Conservation (phyloP, 1,139 yeast species). For the Suhomyces bokatorum region DNA sequence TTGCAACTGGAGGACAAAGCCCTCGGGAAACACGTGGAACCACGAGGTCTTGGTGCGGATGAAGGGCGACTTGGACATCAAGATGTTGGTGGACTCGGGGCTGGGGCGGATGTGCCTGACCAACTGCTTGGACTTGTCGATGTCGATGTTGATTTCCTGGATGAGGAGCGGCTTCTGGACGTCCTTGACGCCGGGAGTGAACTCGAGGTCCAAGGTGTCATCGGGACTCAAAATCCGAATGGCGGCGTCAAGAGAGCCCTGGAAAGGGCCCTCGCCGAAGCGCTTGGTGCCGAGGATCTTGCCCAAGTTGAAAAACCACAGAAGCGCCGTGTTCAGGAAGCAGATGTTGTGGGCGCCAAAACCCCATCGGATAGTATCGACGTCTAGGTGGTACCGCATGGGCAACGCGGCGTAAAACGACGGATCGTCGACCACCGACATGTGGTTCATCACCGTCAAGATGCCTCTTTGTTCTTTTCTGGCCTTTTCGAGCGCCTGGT, state of each 20-base stretch:
- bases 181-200: conserved; percentile 35
- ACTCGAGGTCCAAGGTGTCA: conserved; percentile 62
- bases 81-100: conserved; percentile 31
- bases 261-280: conserved; percentile 92
- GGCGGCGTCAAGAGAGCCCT: conserved; percentile 88
- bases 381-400: conserved; percentile 58
- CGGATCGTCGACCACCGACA: conserved; percentile 94
- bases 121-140: conserved; percentile 19
- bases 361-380: conserved; percentile 86
- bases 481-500: conserved; percentile 61
- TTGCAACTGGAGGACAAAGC: conserved; percentile 82
- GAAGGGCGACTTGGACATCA: conserved; percentile 48
- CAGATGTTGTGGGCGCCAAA: conserved; percentile 92
- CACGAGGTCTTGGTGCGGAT: conserved; percentile 69
- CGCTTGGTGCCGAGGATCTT: conserved; percentile 82
- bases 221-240: conserved; percentile 79
- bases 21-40: conserved; percentile 96
- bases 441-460: conserved; percentile 91
- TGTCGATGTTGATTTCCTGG: conserved; percentile 31
- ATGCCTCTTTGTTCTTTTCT: conserved; percentile 69
- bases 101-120: conserved; percentile 30
- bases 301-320: conserved; percentile 80
- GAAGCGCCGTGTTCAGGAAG: conserved; percentile 55
- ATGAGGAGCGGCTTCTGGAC: conserved; percentile 29
- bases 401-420: conserved; percentile 87